Base-by-base conservation (phyloP, 768 basidiomycete species). In the Hydnomerulius pinastri region DNA sequence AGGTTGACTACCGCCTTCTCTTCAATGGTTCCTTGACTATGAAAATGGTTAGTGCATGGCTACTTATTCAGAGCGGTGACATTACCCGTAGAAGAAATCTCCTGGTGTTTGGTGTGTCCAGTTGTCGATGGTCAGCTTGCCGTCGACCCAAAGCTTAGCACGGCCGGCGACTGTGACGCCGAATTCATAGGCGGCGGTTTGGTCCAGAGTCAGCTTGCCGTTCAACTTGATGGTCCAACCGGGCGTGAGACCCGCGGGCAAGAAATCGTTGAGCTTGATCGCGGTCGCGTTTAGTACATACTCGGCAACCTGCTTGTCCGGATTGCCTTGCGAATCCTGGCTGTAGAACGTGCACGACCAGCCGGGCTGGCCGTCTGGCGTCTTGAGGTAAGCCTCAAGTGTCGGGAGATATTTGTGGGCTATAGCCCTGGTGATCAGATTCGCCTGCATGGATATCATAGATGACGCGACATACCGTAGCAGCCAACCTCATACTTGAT, bases 321-420 rank as follows among this genome's bases (percentile, higher is more conserved):
- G 73, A 37, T 77, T 70, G 13, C 79, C 82, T 20, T 72, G 53
- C 10, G 65, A 71, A 56, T 82, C 77, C 53, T 84, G 77, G 39
- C 74, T 75, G 65, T 83, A 85, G 59, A 87, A 87, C 1, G 78
- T 76, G 59, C 82, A 82, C 18, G 74, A 66, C 85, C 86, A 87
- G 18, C 86, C 86, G 2, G 73, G 64, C 56, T 82, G 67, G 1
- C 85, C 85, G 17, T 65, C 58, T 1, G 72, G 69, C 2, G 81
- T 81, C 47, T 68, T 74, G 18, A 88, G 71, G 47, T 74, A 67
- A 36, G 79, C 78, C 60, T 86, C 85, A n/a, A 88, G 69, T 0
- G 83, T 79, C 3, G 87, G 87, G 4, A 86, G 75, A 67, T 80
- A 87, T 60, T 85, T 86, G 62, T 83, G 79, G 2, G 83, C 84